Base-by-base conservation (phyloP, 2,329 filamentous ascomycete genomes). In the Clonostachys sp. region DNA sequence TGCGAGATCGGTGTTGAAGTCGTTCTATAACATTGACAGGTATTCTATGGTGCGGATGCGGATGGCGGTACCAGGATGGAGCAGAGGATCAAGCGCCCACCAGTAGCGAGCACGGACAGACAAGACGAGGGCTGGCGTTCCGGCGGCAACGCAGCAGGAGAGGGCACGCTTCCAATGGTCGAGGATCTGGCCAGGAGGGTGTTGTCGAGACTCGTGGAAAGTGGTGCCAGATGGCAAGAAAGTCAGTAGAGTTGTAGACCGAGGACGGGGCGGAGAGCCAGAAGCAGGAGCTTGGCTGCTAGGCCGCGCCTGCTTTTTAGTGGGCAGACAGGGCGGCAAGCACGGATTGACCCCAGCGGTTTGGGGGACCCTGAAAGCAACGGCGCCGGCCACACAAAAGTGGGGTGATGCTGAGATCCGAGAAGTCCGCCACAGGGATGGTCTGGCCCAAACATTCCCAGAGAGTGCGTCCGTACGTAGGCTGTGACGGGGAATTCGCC, bases 211-310 rank as follows among this genome's bases (percentile, higher is more conserved):
- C n/a, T 20, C 12, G 41, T 33, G 24, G 41, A 24, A 33, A 33
- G 12, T 20, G 20, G 34, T 14, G 36, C 39, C 45, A 47, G 53
- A 44, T 51, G 41, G 51, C 47, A 45, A 42, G 41, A 54, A 50
- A 50, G 35, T 42, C 40, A 41, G 41, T 41, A 30, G 41, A 44
- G 45, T 44, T 44, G 36, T 38, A 39, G 43, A 48, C 24, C 35
- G 34, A 44, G 41, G 45, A 38, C 39, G 13, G 34, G 30, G 18
- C n/a, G 44, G 42, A 12, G 43, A 36, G 47, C 43, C 12, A 40
- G 34, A 30, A 35, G 36, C 34, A 40, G 41, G 40, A 18, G 16
- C 40, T 30, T 30, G 24, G 24, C 24, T 30, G 9, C 24, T 30
- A 10, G 24, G 8, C 24, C 24, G 24, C 24, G 24, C 24, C 24